phyloP scores from a whole-genome alignment of 768 basidiomycete species.

The Pleurotus tuoliensis region DNA sequence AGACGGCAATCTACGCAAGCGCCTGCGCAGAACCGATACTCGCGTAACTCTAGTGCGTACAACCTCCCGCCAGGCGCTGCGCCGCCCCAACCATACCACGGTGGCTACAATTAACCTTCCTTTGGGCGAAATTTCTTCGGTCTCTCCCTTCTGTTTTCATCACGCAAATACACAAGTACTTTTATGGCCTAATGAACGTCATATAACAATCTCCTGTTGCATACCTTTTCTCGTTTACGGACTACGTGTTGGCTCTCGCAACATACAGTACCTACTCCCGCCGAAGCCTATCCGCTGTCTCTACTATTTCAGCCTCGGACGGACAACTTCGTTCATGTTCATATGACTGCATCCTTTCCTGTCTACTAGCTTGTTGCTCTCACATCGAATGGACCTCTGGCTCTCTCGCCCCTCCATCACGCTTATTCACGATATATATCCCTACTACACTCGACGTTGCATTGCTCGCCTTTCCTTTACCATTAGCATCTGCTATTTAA shows the following conservation, averaged over 20 bases:
- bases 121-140: conserved; percentile 9
- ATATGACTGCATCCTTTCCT: neutral
- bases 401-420: neutral
- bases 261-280: neutral
- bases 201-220: conserved; percentile 10
- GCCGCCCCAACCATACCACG: conserved; percentile 43
- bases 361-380: neutral
- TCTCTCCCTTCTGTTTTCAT: neutral
- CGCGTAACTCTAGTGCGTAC: conserved; percentile 49
- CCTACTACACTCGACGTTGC: neutral
- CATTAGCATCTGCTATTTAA: conserved; percentile 6
- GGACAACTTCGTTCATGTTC: conserved; percentile 7
- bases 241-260: neutral
- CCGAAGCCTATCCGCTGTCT: neutral
- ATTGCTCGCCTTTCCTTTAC: neutral
- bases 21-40: conserved; percentile 66
- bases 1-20: conserved; percentile 61
- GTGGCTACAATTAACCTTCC: neutral
- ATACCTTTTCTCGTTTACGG: conserved; percentile 11
- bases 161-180: neutral
- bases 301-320: neutral
- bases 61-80: conserved; percentile 76
- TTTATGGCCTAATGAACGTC: neutral
- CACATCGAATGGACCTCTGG: neutral
- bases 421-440: conserved; percentile 6